Evolutionary conservation across 768 basidiomycete species (phyloP).

Genomic region (Trametes elegans): DNA sequence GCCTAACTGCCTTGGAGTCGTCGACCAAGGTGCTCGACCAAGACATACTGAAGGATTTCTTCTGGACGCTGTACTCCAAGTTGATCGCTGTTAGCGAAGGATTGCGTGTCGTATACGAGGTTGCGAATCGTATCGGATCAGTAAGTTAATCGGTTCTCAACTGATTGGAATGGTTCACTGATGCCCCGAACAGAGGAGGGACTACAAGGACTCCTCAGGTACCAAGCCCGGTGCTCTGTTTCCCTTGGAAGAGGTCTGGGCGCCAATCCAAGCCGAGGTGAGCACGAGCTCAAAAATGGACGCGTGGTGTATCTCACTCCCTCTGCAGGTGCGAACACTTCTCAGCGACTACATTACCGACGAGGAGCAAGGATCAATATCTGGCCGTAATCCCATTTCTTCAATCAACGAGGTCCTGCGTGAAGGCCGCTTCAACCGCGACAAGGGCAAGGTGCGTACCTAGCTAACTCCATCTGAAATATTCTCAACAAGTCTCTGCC

Average conservation of each 20-base stretch:
- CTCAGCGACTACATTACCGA: constrained; percentile 91
- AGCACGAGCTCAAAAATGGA: constrained; percentile 10
- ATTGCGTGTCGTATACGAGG: constrained; percentile 85
- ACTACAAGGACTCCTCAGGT: constrained; percentile 85
- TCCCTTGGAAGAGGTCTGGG: constrained; percentile 85
- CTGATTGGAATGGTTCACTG: not conserved
- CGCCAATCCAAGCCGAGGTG: constrained; percentile 87
- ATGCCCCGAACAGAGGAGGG: constrained; percentile 84
- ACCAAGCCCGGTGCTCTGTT: constrained; percentile 75
- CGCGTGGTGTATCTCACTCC: not conserved
- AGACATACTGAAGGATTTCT: constrained; percentile 85
- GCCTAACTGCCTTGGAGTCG: constrained; percentile 72
- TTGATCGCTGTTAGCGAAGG: constrained; percentile 92
- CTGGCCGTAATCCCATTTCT: constrained; percentile 83
- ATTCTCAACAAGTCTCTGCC: not conserved
- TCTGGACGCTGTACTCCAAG: constrained; percentile 98
- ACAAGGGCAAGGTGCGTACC: constrained; percentile 67
- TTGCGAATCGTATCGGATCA: constrained; percentile 85
- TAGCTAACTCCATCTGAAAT: not conserved
- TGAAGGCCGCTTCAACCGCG: constrained; percentile 75
- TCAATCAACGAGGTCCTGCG: constrained; percentile 94
- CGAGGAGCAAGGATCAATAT: constrained; percentile 75
- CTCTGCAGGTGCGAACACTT: constrained; percentile 82
- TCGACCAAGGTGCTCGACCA: constrained; percentile 73
- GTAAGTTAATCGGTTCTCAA: constrained; percentile 46